Base-by-base conservation (phyloP, 352 stramenopile species). In the Thalassiosira delicatula region DNA sequence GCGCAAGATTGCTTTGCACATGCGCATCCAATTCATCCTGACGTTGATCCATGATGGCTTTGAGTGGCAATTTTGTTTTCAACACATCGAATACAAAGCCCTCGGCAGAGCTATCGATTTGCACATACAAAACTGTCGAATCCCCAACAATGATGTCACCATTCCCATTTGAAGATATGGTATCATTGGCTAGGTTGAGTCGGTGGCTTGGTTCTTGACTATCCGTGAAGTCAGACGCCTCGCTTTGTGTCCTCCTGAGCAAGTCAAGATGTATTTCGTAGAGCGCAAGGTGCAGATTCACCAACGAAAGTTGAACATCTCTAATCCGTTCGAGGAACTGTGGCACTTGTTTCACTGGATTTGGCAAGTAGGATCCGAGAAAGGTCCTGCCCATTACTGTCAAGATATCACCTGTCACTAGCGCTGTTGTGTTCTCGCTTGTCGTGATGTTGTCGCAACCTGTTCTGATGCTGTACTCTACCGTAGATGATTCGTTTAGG, bases 191-290 rank as follows among this genome's bases (percentile, higher is more conserved):
- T n/a, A 83, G 29, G 3, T 59, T 56, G 19, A 83, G 67, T 21
- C 35, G 30, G 40, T 79, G 70, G 46, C 27, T 25, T n/a, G 59
- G 25, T 32, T 80, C 19, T 14, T 68, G 70, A 23, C 17, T 25
- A 53, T 23, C 21, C 23, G 33, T 66, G 53, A 75, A 75, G 25
- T 66, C 32, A 51, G 11, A 19, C n/a, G n/a, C n/a, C n/a, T n/a
- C n/a, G n/a, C n/a, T n/a, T n/a, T n/a, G n/a, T 3, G 19, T 37
- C 30, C 73, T 35, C 14, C 46, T 56, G 25, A 81, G 63, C 32
- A 81, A 69, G 54, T 76, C 21, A 27, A 60, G 5, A 53, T 81
- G 73, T 27, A 81, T 29, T n/a, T 81, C 73, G 40, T 81, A 81
- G 11, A 81, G 54, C 14, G 51, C 27, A 46, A 70, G 60, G 62